These are phyloP conservation scores for Amphirosellinia nigrospora DNA, from an alignment of 495 filamentous ascomycete species.

Conservation along the genomic window DNA sequence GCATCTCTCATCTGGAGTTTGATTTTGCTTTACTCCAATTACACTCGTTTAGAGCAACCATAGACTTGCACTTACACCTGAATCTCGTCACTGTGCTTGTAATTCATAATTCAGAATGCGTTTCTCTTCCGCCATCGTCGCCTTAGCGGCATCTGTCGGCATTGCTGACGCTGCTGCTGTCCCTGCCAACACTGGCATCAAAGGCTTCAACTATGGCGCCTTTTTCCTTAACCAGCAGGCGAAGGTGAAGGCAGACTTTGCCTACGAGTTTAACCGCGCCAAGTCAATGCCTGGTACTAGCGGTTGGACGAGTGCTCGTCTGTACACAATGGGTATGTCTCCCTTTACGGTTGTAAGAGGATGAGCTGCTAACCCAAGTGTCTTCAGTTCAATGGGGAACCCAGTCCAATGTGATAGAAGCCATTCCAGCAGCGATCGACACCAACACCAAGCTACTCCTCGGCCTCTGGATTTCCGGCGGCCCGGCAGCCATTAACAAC, in stretches of 20 bases:
- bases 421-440: slow-evolving; percentile 75
- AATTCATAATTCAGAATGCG: slow-evolving; percentile 32
- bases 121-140: slow-evolving; percentile 44
- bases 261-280: slow-evolving; percentile 68
- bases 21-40: not conserved
- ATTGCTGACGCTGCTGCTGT: slow-evolving; percentile 33
- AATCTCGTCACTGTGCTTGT: not conserved
- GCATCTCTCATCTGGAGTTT: not conserved
- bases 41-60: not conserved
- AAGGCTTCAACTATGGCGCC: slow-evolving; percentile 81
- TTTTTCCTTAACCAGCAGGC: slow-evolving; percentile 63
- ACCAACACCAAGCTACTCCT: slow-evolving; percentile 70
- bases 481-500: slow-evolving; percentile 60
- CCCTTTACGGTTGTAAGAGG: not conserved
- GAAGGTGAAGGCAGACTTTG: slow-evolving; percentile 66
- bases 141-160: slow-evolving; percentile 40
- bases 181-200: slow-evolving; percentile 52
- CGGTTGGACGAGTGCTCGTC: slow-evolving; percentile 70
- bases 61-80: not conserved
- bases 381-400: slow-evolving; percentile 53
- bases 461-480: slow-evolving; percentile 73
- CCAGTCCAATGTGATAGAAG: slow-evolving; percentile 59
- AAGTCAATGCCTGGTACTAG: slow-evolving; percentile 67
- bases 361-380: slow-evolving; percentile 14
- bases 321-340: slow-evolving; percentile 51